Base-by-base conservation (phyloP, 148 eudicot genomes). In the Pouteria glomerata region DNA sequence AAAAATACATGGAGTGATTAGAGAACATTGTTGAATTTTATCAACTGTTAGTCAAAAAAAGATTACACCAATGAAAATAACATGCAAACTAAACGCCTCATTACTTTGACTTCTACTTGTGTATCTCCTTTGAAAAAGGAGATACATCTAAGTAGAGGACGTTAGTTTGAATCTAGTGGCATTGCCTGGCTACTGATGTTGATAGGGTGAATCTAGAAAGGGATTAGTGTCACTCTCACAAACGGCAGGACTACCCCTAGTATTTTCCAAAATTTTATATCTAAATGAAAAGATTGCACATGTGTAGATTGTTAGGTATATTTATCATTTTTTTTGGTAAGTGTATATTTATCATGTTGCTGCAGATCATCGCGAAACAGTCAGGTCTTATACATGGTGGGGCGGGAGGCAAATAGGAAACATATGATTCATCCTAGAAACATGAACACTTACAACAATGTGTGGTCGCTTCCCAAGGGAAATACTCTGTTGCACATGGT, bases 391-490 rank as follows among this genome's bases (percentile, higher is more conserved):
- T n/a, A n/a, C n/a, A n/a, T n/a, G n/a, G n/a, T n/a, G n/a, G n/a
- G n/a, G n/a, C n/a, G n/a, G n/a, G n/a, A n/a, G n/a, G n/a, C n/a
- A n/a, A 11, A 47, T 23, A 72, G 26, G 30, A 29, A 65, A 44
- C 18, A 44, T 10, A 19, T 16, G n/a, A 30, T 1, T 11, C 53
- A 14, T 14, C 33, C 71, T 21, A 30, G 3, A 23, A 1, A 61
- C 24, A 76, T 5, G 26, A 61, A 63, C 31, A 77, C 93, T 82
- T 74, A 89, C 93, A 72, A 89, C 73, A 60, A 89, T 79, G 63
- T 89, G 90, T 45, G 93, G 93, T 42, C 90, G 81, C 79, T 80
- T 86, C 30, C 71, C 93, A 14, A 89, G 81, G 29, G 75, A 65
- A 82, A 81, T 72, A 63, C 83, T 78, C 72, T 89, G 93, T 56